Evolutionary conservation across 2,329 filamentous ascomycete species (phyloP).

Genomic region (Leptographium wingfieldii): DNA sequence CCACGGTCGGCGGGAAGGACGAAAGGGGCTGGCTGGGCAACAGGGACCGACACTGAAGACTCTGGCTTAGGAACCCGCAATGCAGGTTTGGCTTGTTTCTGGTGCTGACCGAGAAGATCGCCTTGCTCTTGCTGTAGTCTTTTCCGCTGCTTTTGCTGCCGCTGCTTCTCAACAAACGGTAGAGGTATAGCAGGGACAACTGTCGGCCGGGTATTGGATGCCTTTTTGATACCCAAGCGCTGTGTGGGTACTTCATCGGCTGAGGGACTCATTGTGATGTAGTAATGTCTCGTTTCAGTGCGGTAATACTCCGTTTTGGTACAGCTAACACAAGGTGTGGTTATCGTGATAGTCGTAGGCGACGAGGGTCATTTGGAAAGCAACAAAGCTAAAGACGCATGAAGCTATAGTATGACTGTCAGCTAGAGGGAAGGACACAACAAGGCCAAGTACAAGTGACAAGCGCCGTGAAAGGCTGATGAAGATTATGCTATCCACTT

Average conservation of each 20-base stretch:
- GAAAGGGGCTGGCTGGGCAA: background rate
- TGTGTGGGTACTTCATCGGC: constrained; percentile 3
- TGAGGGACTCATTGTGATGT: constrained; percentile 5
- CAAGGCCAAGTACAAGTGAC: background rate
- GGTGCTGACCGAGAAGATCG: background rate
- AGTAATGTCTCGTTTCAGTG: background rate
- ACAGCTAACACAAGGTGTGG: background rate
- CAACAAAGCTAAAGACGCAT: background rate
- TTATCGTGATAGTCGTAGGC: background rate
- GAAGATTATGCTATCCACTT: background rate
- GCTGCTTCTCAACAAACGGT: constrained; percentile 10
- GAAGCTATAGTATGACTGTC: background rate
- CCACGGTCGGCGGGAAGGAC: background rate
- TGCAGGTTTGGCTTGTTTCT: background rate
- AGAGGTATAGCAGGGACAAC: constrained; percentile 12
- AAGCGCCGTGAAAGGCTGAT: background rate
- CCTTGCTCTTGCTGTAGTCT: background rate
- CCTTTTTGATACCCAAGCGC: constrained; percentile 2
- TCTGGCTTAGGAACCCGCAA: background rate
- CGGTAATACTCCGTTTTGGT: background rate
- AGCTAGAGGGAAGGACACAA: background rate
- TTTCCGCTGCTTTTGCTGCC: constrained; percentile 8
- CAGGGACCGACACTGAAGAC: background rate
- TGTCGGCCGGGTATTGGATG: constrained; percentile 2
- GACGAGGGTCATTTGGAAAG: background rate